These are phyloP conservation scores for Acacia concinna DNA, from an alignment of 331 rosid species.

Conservation along the genomic window DNA sequence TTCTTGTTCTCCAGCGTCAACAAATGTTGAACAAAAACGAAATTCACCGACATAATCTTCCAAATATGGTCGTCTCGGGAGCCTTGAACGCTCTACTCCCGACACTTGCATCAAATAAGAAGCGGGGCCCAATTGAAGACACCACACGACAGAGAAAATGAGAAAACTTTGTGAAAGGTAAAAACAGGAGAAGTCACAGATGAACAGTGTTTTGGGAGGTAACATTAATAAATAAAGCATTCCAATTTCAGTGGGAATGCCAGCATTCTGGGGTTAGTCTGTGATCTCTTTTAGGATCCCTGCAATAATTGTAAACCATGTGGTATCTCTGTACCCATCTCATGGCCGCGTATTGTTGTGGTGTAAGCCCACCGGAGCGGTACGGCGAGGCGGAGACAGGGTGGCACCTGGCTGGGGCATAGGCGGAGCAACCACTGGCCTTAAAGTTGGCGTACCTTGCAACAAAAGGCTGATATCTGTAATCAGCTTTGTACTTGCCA, in stretches of 20 bases:
- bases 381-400: slow-evolving; percentile 77
- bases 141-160: slow-evolving; percentile 27
- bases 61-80: slow-evolving; percentile 36
- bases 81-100: slow-evolving; percentile 46
- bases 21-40: slow-evolving; percentile 3
- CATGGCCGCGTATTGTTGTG: slow-evolving; percentile 63
- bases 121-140: slow-evolving; percentile 40
- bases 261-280: slow-evolving; percentile 87
- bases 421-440: slow-evolving; percentile 84
- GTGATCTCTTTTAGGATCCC: slow-evolving; percentile 80
- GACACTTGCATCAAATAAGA: slow-evolving; percentile 24
- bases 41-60: slow-evolving; percentile 37
- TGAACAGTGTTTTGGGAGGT: slow-evolving; percentile 29
- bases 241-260: slow-evolving; percentile 26
- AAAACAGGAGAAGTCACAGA: slow-evolving; percentile 37
- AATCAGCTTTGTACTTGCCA: slow-evolving; percentile 98
- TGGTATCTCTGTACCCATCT: slow-evolving; percentile 82
- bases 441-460: slow-evolving; percentile 74
- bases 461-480: slow-evolving; percentile 84
- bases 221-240: not conserved
- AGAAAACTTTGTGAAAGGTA: slow-evolving; percentile 24
- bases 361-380: slow-evolving; percentile 69
- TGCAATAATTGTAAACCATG: slow-evolving; percentile 84
- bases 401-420: slow-evolving; percentile 65
- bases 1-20: slow-evolving; percentile 9